Conservation (phyloP, 352 stramenopile genomes). For the Phytophthora brassicae region DNA sequence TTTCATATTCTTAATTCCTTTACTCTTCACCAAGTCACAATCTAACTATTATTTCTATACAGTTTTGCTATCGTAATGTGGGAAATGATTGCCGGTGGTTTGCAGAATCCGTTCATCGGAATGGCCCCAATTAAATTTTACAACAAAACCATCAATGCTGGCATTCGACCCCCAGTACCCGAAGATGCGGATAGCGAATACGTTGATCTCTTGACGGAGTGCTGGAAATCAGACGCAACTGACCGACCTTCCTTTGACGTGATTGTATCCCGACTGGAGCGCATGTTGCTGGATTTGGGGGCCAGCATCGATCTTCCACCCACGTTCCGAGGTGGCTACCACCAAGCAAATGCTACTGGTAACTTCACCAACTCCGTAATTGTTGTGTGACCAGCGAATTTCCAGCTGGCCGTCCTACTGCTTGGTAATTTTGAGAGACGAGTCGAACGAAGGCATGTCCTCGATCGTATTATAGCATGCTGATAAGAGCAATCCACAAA, state of each 20-base stretch:
- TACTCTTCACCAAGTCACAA: too few species aligned
- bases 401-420: constrained; percentile 13
- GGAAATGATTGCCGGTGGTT: constrained; percentile 84
- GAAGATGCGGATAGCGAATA: constrained; percentile 73
- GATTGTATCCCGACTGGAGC: constrained; percentile 78
- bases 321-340: constrained; percentile 85
- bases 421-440: constrained; percentile 40
- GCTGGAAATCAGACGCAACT: constrained; percentile 78
- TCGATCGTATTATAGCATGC: constrained; percentile 44
- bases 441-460: constrained; percentile 31
- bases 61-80: constrained; percentile 91
- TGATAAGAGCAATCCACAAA: constrained; percentile 38
- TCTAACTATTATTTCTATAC: too few species aligned
- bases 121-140: constrained; percentile 92
- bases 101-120: constrained; percentile 87
- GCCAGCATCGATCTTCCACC: constrained; percentile 82
- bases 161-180: constrained; percentile 69
- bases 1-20: background rate
- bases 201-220: constrained; percentile 75
- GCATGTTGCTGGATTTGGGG: constrained; percentile 68
- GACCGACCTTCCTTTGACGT: constrained; percentile 76
- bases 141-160: constrained; percentile 84
- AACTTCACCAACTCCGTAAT: constrained; percentile 27
- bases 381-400: constrained; percentile 18
- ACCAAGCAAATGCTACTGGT: constrained; percentile 66